Evolutionary conservation across 495 filamentous ascomycete species (phyloP).

Genomic region (Aspergillus funiculosus): DNA sequence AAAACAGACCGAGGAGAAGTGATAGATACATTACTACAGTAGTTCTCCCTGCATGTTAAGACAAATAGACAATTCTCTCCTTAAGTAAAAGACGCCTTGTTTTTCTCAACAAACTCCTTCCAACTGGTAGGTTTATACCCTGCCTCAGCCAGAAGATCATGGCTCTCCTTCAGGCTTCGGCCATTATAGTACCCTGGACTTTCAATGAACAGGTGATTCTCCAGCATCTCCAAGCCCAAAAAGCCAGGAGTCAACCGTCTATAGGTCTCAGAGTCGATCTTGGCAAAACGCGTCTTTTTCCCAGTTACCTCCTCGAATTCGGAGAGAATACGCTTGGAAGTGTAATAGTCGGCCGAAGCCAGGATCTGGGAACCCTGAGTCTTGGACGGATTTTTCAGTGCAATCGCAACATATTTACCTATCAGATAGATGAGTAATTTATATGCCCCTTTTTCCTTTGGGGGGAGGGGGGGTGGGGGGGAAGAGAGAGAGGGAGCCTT

Average conservation of each 20-base stretch:
- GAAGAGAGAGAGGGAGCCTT: conserved; percentile 18
- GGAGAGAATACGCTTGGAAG: conserved; percentile 40
- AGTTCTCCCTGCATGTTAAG: too few relatives aligned
- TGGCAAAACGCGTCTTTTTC: conserved; percentile 25
- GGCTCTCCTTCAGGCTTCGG: conserved; percentile 2
- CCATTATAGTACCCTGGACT: conserved; percentile 50
- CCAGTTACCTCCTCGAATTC: conserved; percentile 46
- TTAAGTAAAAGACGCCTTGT: conserved; percentile 13
- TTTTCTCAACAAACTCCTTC: conserved; percentile 15
- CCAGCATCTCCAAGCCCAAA: conserved; percentile 44
- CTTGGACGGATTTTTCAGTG: conserved; percentile 22
- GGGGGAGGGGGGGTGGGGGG: too few relatives aligned
- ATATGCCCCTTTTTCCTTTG: too few relatives aligned
- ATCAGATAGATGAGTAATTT: neutral
- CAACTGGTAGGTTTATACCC: conserved; percentile 9
- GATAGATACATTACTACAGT: too few relatives aligned
- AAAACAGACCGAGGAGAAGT: too few relatives aligned
- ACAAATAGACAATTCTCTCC: neutral
- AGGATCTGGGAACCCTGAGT: conserved; percentile 21
- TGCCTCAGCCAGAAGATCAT: conserved; percentile 6
- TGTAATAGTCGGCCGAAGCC: conserved; percentile 48
- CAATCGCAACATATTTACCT: conserved; percentile 51
- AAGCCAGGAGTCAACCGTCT: conserved; percentile 38
- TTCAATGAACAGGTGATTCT: conserved; percentile 48
- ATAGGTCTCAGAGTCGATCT: conserved; percentile 44